These are phyloP conservation scores for Calocybe indica DNA, from an alignment of 768 basidiomycete genomes.

Conservation along the genomic window DNA sequence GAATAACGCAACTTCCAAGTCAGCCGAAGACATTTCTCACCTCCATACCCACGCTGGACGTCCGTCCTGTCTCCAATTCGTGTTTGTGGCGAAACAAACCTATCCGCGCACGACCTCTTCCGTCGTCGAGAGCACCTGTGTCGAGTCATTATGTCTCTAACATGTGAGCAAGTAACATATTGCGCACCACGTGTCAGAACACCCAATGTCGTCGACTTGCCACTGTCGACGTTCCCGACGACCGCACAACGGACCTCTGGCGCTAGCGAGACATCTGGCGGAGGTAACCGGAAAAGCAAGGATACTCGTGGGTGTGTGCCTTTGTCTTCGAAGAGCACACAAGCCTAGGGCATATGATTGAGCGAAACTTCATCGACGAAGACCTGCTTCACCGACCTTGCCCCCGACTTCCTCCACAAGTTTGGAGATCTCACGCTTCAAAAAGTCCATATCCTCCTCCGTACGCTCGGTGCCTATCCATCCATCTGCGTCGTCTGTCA, in stretches of 20 bases:
- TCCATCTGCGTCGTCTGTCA: slow-evolving; percentile 37
- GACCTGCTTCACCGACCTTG: slow-evolving; percentile 39
- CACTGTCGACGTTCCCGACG: slow-evolving; percentile 92
- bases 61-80: slow-evolving; percentile 93
- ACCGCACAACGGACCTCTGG: slow-evolving; percentile 94
- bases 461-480: slow-evolving; percentile 53
- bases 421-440: slow-evolving; percentile 37
- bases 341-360: slow-evolving; percentile 34
- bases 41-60: slow-evolving; percentile 96
- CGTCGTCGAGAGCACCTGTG: slow-evolving; percentile 73
- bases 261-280: slow-evolving; percentile 67
- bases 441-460: slow-evolving; percentile 41
- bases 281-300: slow-evolving; percentile 68
- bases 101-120: slow-evolving; percentile 77
- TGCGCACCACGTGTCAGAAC: slow-evolving; percentile 84
- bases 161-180: background rate
- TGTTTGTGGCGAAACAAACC: slow-evolving; percentile 95
- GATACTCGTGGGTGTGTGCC: slow-evolving; percentile 46
- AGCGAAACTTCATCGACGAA: background rate
- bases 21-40: slow-evolving; percentile 31
- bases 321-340: slow-evolving; percentile 44
- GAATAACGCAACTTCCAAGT: background rate
- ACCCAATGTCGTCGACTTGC: slow-evolving; percentile 91
- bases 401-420: slow-evolving; percentile 75
- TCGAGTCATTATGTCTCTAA: slow-evolving; percentile 12